Evolutionary conservation across 176 grass and related monocot genomes (phyloP).

Genomic region (Alopecurus myosuroides): DNA sequence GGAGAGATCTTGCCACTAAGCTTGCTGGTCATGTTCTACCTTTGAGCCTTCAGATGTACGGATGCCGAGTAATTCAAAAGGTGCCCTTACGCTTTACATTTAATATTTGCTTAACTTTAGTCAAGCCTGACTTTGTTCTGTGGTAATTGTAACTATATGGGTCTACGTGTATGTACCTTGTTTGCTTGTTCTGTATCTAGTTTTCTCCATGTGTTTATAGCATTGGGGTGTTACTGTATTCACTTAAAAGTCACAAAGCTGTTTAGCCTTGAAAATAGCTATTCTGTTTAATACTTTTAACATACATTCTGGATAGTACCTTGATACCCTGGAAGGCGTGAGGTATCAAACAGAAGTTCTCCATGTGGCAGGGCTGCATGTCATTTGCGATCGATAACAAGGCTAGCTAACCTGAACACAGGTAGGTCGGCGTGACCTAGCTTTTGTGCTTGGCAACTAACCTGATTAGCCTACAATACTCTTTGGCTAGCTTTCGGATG

Average conservation of each 20-base stretch:
- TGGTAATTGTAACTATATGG: not conserved
- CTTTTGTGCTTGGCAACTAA: not conserved
- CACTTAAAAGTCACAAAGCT: not conserved
- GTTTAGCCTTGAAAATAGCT: constrained; percentile 10
- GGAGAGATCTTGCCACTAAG: constrained; percentile 86
- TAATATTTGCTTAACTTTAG: not conserved
- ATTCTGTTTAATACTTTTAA: not conserved
- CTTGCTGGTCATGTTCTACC: constrained; percentile 83
- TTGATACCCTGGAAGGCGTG: not conserved
- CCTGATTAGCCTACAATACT: not conserved
- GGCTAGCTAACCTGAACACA: not conserved
- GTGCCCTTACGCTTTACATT: constrained; percentile 27
- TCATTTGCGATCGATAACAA: not conserved
- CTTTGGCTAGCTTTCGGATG: not conserved
- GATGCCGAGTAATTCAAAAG: constrained; percentile 98
- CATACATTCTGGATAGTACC: not conserved
- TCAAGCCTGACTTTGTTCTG: not conserved
- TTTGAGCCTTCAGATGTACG: constrained; percentile 98
- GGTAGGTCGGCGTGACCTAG: not conserved
- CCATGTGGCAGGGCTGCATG: not conserved
- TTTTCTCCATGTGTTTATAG: not conserved
- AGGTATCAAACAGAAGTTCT: not conserved
- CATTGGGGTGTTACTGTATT: not conserved
- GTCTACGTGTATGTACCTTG: not conserved
- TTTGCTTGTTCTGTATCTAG: not conserved